phyloP scores from a whole-genome alignment of 208 protist genomes.

The Crithidia sp. region DNA sequence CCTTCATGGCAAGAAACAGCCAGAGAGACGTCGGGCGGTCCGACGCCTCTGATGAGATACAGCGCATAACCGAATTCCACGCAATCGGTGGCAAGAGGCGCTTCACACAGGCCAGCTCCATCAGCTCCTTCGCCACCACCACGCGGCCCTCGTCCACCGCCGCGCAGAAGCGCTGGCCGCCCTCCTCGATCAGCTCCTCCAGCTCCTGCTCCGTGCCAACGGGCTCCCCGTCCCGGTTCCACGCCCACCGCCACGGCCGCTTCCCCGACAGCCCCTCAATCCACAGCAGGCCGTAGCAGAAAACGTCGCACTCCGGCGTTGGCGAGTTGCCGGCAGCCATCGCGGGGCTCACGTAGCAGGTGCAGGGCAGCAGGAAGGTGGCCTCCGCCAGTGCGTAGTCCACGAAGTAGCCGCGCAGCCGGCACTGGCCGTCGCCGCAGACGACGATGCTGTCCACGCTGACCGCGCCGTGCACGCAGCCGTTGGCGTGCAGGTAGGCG shows the following conservation, averaged over 20 bases:
- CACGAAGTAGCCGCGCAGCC: conserved; percentile 55
- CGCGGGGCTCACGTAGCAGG: conserved; percentile 75
- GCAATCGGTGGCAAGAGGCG: too few relatives aligned
- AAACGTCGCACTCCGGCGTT: conserved; percentile 65
- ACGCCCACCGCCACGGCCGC: conserved; percentile 41
- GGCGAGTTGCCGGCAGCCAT: conserved; percentile 47
- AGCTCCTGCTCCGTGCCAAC: background rate
- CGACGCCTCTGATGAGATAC: too few relatives aligned
- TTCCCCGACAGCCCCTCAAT: conserved; percentile 49
- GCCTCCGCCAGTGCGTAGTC: conserved; percentile 6
- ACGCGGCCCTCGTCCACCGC: conserved; percentile 15
- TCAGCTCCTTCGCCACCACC: conserved; percentile 4
- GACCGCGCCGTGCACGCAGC: conserved; percentile 64
- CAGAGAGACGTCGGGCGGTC: too few relatives aligned
- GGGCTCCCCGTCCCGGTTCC: background rate
- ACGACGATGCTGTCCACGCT: conserved; percentile 74
- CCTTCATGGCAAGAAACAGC: too few relatives aligned
- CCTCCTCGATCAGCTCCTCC: conserved; percentile 1
- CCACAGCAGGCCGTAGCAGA: conserved; percentile 61
- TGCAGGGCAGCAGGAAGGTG: conserved; percentile 33
- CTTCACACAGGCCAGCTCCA: background rate
- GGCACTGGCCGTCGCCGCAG: conserved; percentile 55
- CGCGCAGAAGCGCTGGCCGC: background rate
- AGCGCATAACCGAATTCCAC: too few relatives aligned
- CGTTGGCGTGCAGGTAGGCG: conserved; percentile 56